Conservation (phyloP, 257 asterid species). For the Solanum gandarillasii region DNA sequence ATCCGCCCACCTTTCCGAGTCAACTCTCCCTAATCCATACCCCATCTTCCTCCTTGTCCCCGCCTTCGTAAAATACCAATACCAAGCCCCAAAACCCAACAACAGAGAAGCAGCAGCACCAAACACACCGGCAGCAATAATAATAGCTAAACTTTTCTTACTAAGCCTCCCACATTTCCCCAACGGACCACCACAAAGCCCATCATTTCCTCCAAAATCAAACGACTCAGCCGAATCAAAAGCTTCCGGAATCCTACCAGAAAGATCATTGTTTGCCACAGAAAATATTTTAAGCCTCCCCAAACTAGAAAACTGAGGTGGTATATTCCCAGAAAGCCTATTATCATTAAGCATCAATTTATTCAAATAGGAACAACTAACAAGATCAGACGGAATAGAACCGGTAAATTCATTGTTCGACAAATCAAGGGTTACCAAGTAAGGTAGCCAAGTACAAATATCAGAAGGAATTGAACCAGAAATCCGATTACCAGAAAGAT, state of each 20-base stretch:
- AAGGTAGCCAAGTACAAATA: slow-evolving; percentile 79
- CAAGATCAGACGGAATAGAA: slow-evolving; percentile 57
- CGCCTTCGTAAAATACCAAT: slow-evolving; percentile 46
- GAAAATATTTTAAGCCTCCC: slow-evolving; percentile 51
- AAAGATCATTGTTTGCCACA: slow-evolving; percentile 50
- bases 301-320: slow-evolving; percentile 49
- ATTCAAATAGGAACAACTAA: slow-evolving; percentile 57
- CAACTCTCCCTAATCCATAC: slow-evolving; percentile 39
- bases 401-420: slow-evolving; percentile 59
- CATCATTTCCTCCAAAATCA: slow-evolving; percentile 43
- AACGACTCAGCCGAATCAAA: slow-evolving; percentile 1
- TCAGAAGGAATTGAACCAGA: slow-evolving; percentile 59
- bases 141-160: slow-evolving; percentile 56
- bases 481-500: slow-evolving; percentile 59
- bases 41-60: slow-evolving; percentile 41
- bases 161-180: slow-evolving; percentile 76
- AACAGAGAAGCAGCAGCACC: slow-evolving; percentile 77
- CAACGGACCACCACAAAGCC: slow-evolving; percentile 63
- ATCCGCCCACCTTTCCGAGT: slow-evolving; percentile 52
- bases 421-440: slow-evolving; percentile 60
- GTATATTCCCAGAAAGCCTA: slow-evolving; percentile 43
- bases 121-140: slow-evolving; percentile 73
- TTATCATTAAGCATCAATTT: slow-evolving; percentile 45
- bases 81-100: slow-evolving; percentile 78
- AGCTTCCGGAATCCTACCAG: slow-evolving; percentile 64